Evolutionary conservation across 768 basidiomycete genomes (phyloP).

Genomic region (Boletus tomentosulus): DNA sequence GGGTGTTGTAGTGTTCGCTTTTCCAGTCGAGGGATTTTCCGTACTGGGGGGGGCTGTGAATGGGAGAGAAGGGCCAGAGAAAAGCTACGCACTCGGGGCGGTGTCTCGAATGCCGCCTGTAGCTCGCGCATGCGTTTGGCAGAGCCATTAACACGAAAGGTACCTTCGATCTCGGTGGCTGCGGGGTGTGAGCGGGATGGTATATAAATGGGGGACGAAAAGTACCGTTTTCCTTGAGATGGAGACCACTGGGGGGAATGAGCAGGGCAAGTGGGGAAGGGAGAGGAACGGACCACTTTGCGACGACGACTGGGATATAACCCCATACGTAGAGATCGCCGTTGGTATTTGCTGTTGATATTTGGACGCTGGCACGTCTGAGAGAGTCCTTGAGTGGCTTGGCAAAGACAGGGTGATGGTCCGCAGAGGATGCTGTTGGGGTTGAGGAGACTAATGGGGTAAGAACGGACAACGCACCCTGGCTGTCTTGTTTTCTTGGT

Average conservation of each 20-base stretch:
- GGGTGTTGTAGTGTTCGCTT: conserved; percentile 79
- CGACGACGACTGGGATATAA: conserved; percentile 94
- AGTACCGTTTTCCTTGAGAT: conserved; percentile 90
- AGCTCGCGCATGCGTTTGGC: conserved; percentile 94
- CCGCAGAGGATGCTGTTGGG: conserved; percentile 23
- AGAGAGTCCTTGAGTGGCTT: conserved; percentile 81
- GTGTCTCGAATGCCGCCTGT: conserved; percentile 84
- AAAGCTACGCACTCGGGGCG: conserved; percentile 62
- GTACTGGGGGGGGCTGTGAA: conserved; percentile 50
- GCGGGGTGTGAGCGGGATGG: conserved; percentile 1
- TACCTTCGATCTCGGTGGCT: conserved; percentile 91
- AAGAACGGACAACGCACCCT: conserved; percentile 32
- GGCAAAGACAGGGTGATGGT: conserved; percentile 66
- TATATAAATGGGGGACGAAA: background rate
- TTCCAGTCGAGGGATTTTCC: conserved; percentile 94
- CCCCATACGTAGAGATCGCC: conserved; percentile 91
- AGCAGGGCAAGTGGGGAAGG: background rate
- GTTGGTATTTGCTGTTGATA: conserved; percentile 80
- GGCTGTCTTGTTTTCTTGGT: conserved; percentile 49
- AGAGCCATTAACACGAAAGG: conserved; percentile 95
- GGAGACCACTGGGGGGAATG: conserved; percentile 60
- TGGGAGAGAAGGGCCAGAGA: background rate
- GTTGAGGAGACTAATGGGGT: background rate
- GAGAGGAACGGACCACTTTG: conserved; percentile 74
- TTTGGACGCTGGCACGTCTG: conserved; percentile 86